phyloP scores from a whole-genome alignment of 1,139 yeast species.

The Debaryomyces singareniensis region DNA sequence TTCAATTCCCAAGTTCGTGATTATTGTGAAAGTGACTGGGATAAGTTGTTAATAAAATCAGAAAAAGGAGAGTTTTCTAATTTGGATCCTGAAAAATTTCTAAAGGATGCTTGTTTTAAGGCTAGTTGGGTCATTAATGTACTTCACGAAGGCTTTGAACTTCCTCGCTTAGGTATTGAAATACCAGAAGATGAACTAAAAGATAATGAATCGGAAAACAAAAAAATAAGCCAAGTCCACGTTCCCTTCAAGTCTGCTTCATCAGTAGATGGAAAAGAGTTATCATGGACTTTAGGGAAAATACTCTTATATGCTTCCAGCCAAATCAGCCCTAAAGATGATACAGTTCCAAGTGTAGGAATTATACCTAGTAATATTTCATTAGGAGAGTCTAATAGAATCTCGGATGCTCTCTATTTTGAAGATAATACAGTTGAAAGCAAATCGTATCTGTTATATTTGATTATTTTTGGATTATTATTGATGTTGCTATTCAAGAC shows the following conservation, averaged over 20 bases:
- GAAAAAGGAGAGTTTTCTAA: conserved; percentile 46
- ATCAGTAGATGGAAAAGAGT: conserved; percentile 51
- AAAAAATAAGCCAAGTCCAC: conserved; percentile 26
- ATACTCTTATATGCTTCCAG: conserved; percentile 56
- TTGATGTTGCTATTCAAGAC: conserved; percentile 12
- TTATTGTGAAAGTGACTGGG: conserved; percentile 67
- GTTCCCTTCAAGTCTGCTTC: conserved; percentile 58
- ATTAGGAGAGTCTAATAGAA: conserved; percentile 27
- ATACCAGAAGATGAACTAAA: conserved; percentile 14
- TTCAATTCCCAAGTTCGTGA: conserved; percentile 56
- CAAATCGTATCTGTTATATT: conserved; percentile 11
- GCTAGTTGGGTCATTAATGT: conserved; percentile 78
- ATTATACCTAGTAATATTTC: conserved; percentile 47
- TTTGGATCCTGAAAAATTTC: conserved; percentile 37
- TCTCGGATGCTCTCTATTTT: conserved; percentile 15
- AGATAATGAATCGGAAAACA: conserved; percentile 16
- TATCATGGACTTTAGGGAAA: conserved; percentile 66
- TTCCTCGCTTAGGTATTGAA: conserved; percentile 59
- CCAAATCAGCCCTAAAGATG: conserved; percentile 27
- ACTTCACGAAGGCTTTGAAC: conserved; percentile 71
- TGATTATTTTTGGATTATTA: conserved; percentile 11
- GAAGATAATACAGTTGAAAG: conserved; percentile 13
- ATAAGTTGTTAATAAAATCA: conserved; percentile 40
- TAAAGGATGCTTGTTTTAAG: conserved; percentile 70
- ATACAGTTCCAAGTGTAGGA: conserved; percentile 30